A percentile compares a stretch with the other conserved stretches of the same genome.
These are phyloP conservation scores for Fomitopsis pulvina DNA, from an alignment of 768 basidiomycete species.

Conservation along the genomic window DNA sequence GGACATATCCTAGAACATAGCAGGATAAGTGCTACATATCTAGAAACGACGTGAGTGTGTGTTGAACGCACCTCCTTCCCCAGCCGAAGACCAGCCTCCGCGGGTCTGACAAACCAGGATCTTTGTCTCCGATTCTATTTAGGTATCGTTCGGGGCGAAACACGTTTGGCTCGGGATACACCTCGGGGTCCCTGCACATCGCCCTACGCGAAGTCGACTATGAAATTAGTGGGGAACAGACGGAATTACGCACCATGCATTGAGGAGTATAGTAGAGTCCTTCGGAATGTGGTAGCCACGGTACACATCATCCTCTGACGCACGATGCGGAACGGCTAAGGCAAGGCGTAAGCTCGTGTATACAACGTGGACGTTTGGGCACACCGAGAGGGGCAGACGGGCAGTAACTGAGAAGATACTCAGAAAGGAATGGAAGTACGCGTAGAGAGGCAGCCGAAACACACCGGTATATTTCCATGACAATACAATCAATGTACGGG, in stretches of 20 bases:
- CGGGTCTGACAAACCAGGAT: constrained; percentile 6
- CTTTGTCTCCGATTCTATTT: neutral
- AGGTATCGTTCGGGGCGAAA: constrained; percentile 37
- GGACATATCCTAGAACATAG: constrained; percentile 44
- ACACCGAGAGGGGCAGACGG: neutral
- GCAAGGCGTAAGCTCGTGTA: neutral
- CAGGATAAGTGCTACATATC: neutral
- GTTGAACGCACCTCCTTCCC: constrained; percentile 9
- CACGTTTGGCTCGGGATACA: constrained; percentile 26
- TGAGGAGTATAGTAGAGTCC: constrained; percentile 17
- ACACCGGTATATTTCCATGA: constrained; percentile 29
- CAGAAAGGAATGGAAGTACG: neutral
- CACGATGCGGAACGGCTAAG: constrained; percentile 18
- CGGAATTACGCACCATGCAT: constrained; percentile 8
- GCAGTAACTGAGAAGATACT: neutral
- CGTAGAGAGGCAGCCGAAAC: neutral
- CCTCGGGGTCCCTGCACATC: constrained; percentile 32
- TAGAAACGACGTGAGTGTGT: too few relatives aligned
- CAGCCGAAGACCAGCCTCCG: constrained; percentile 10
- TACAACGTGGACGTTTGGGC: neutral
- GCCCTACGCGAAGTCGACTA: constrained; percentile 26
- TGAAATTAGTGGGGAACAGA: neutral
- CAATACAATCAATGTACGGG: constrained; percentile 35
- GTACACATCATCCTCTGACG: constrained; percentile 18
- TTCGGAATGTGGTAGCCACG: constrained; percentile 20